These are phyloP conservation scores for Boletus pseudo-olivaceus DNA, from an alignment of 768 basidiomycete genomes.

Conservation along the genomic window DNA sequence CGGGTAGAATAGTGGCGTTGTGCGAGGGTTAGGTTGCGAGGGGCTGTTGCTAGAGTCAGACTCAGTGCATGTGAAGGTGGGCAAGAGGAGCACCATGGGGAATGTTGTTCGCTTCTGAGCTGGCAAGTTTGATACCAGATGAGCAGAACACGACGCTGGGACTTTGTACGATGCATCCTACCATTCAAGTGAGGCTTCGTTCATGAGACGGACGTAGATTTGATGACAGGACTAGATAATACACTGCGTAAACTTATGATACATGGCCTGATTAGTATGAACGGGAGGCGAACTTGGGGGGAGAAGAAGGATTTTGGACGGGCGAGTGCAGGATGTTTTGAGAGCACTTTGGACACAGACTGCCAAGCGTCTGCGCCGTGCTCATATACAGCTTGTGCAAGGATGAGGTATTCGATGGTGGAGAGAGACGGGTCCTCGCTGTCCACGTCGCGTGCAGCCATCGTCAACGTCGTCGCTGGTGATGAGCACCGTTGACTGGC, in stretches of 20 bases:
- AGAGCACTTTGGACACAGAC: constrained; percentile 59
- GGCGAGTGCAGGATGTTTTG: constrained; percentile 65
- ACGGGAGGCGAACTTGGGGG: constrained; percentile 48
- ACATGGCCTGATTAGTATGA: constrained; percentile 7
- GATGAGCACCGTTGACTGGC: neutral
- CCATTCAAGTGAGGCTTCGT: constrained; percentile 62
- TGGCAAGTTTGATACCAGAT: constrained; percentile 1
- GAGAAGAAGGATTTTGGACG: constrained; percentile 66
- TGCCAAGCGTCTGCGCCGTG: constrained; percentile 70
- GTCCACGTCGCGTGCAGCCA: constrained; percentile 5
- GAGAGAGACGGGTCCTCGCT: constrained; percentile 16
- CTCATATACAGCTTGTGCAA: constrained; percentile 86
- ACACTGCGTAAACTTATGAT: constrained; percentile 16
- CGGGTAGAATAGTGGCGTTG: constrained; percentile 70
- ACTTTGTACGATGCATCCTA: constrained; percentile 31
- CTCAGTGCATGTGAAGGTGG: neutral
- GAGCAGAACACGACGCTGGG: neutral
- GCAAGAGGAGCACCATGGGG: constrained; percentile 44
- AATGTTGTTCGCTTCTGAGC: constrained; percentile 49
- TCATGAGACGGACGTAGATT: constrained; percentile 67
- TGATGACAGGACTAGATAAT: constrained; percentile 57
- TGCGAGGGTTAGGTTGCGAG: constrained; percentile 64
- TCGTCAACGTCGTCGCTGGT: constrained; percentile 12
- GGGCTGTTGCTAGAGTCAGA: constrained; percentile 42
- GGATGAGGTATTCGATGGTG: constrained; percentile 68